Evolutionary conservation across 352 stramenopile genomes (phyloP), one percentile per base, ranked within the genome.

Genomic region (Pythium angustatum): DNA sequence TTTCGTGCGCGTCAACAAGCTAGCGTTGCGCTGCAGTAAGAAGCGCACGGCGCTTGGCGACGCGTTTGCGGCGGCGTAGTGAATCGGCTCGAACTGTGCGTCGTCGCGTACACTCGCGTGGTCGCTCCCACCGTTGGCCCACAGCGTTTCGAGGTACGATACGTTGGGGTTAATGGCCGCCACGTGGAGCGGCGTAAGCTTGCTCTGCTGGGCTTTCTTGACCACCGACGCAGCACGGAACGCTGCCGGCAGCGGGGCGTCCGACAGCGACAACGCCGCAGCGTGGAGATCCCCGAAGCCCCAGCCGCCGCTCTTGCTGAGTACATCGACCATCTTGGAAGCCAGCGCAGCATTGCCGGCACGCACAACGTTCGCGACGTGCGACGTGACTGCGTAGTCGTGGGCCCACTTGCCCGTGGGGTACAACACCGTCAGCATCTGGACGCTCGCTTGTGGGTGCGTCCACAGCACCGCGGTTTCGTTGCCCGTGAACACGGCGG

Each of bases 91-190:
- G 50, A 78, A 90, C 0, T 71, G 72, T 45, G 72, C 61, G n/a
- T 85, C 75, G 24, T 88, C 82, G 66, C 75, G 5, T 50, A 68
- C 3, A 64, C 62, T 21, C 57, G 31, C n/a, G 4, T 56, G 75
- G 22, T 88, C 78, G 24, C 72, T 73, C 0, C 82, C 72, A 8
- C 65, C 78, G 3, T 69, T 66, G 9, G 78, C 77, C 79, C 79
- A 90, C 8, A 93, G 66, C 19, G 66, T 53, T 30, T 80, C 61
- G n/a, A 93, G 63, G 45, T 88, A 87, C 60, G 75, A 81, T 0
- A 59, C 69, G 31, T 90, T 87, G 9, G 84, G 82, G 30, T 93
- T 91, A 51, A 93, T 89, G 0, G 77, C 75, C 11, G 84, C 82
- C 26, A 93, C 57, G 44, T 93, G 84, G n/a, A 91, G 52, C 17